These are phyloP conservation scores for Withania somnifera DNA, from an alignment of 305 asterid species.

Conservation along the genomic window DNA sequence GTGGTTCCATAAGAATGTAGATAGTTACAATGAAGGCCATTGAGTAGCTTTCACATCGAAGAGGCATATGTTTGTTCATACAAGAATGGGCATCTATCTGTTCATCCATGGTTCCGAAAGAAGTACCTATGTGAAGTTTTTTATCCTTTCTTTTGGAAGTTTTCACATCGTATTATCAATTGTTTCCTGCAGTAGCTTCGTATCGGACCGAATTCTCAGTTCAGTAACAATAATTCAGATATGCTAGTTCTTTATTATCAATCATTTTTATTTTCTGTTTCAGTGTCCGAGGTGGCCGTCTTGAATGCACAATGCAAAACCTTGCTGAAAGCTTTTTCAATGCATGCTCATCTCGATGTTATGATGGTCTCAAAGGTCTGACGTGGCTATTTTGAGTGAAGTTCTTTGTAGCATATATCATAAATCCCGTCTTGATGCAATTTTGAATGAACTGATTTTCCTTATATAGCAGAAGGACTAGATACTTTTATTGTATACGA, in stretches of 20 bases:
- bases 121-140: background rate
- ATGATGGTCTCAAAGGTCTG: slow-evolving; percentile 62
- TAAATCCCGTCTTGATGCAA: background rate
- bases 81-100: background rate
- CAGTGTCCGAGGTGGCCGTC: slow-evolving; percentile 91
- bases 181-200: slow-evolving; percentile 1
- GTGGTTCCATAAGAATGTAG: background rate
- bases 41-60: background rate
- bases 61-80: background rate
- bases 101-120: background rate
- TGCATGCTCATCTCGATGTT: slow-evolving; percentile 54
- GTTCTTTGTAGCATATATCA: slow-evolving; percentile 8
- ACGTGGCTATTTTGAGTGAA: background rate
- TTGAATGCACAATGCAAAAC: slow-evolving; percentile 98
- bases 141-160: background rate
- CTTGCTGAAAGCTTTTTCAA: slow-evolving; percentile 78
- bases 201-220: background rate
- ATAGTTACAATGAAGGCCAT: background rate
- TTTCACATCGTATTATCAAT: background rate
- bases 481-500: slow-evolving; percentile 86
- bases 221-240: background rate
- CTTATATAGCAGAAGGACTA: slow-evolving; percentile 46
- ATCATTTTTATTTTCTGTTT: slow-evolving; percentile 1
- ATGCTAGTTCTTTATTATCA: background rate
- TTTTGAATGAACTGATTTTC: slow-evolving; percentile 4